Evolutionary conservation across 306 rosid genomes (phyloP).

Genomic region (Sophora flavescens): DNA sequence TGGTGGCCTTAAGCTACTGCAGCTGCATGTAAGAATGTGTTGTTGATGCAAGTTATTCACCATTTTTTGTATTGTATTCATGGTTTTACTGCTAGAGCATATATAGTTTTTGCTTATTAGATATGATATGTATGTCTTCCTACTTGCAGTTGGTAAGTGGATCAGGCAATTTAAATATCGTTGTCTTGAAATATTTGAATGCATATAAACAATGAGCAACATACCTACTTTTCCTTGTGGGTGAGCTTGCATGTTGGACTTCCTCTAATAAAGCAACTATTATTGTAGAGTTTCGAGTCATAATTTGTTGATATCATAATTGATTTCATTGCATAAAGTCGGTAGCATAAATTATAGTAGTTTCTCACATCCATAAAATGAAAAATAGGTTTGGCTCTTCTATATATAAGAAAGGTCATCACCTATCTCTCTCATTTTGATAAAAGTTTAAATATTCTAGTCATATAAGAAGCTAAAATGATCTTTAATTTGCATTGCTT

Average conservation of each 20-base stretch:
- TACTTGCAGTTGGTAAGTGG: no score
- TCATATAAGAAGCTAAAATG: neutral
- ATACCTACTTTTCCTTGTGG: neutral
- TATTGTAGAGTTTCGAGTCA: neutral
- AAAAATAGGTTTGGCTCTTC: neutral
- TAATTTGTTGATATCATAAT: conserved; percentile 3
- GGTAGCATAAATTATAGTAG: neutral
- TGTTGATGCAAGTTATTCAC: neutral
- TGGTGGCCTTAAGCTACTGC: conserved; percentile 99
- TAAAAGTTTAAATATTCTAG: neutral
- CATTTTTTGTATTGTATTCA: conserved; percentile 18
- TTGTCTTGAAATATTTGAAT: no score
- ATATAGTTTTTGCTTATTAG: neutral
- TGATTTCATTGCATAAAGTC: conserved; percentile 7
- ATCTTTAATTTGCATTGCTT: neutral
- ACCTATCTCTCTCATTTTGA: neutral
- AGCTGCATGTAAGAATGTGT: conserved; percentile 77
- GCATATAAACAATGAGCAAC: conserved; percentile 5
- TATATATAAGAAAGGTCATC: neutral
- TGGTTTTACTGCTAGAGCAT: conserved; percentile 1
- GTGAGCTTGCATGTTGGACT: neutral
- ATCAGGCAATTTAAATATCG: no score
- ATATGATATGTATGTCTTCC: neutral
- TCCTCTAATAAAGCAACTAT: neutral
- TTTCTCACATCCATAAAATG: neutral